Base-by-base conservation (phyloP, 257 asterid species). In the Orobanche coerulescens region DNA sequence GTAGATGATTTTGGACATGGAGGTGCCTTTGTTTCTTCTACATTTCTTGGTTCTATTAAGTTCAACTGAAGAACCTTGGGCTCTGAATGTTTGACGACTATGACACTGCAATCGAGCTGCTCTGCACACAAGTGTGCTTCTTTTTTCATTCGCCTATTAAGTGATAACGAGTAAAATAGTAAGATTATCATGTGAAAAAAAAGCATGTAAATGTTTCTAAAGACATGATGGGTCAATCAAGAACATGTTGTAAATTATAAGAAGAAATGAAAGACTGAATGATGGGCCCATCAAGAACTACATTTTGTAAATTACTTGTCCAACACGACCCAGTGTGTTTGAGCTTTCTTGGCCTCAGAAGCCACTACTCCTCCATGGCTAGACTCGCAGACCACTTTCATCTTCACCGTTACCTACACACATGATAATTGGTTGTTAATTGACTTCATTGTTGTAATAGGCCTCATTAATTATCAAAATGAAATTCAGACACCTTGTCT, bases 1-100 rank as follows among this genome's bases (percentile, higher is more conserved):
- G 14, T 51, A 1, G 65, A 62, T 24, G 80, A 61, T 70, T 69
- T 82, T 36, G 80, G 66, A 28, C 16, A 47, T 12, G 54, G 24
- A 39, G 66, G 57, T 24, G 30, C 68, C 20, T 73, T 74, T 26
- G 52, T 19, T 16, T 77, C 71, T 18, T 19, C 23, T 62, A n/a
- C n/a, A n/a, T 49, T 71, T n/a, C 72, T 71, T 59, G 78, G 59
- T 72, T 83, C 90, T 22, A 64, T 44, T 61, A 91, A 71, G 76
- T 91, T 88, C 73, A 91, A 64, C 9, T 86, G 84, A 31, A 91
- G 95, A 64, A 91, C 82, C 71, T 81, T 84, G 0, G 94, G 89
- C 31, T 67, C 84, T 1, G 82, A 68, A 52, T 77, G 68, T 64
- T 78, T 88, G 79, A 85, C 85, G 53, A 83, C 73, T 36, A 88